phyloP scores from a whole-genome alignment of 495 filamentous ascomycete genomes.

The Penicillium desertorum region DNA sequence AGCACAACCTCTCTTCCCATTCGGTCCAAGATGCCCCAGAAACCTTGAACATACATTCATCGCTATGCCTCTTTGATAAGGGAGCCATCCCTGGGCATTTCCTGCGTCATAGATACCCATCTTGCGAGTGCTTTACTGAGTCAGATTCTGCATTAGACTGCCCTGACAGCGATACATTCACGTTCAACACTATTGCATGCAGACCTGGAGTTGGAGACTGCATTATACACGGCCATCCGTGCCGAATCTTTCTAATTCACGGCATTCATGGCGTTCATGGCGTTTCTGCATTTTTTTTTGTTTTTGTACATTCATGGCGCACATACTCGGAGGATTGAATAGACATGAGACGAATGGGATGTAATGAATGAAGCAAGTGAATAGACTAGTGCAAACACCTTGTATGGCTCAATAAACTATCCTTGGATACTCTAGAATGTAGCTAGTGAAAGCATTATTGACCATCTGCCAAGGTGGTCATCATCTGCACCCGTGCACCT shows the following conservation, averaged over 20 bases:
- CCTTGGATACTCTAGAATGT: not conserved
- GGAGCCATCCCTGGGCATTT: conserved; percentile 9
- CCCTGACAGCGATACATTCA: conserved; percentile 21
- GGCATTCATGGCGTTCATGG: conserved; percentile 29
- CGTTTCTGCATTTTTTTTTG: conserved; percentile 17
- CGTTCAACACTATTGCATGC: conserved; percentile 31
- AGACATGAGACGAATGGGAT: conserved; percentile 1
- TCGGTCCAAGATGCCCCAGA: conserved; percentile 22
- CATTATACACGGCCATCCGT: conserved; percentile 18
- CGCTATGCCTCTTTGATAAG: conserved; percentile 2
- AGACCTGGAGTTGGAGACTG: conserved; percentile 24
- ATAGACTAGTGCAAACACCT: not conserved
- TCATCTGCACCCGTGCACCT: no score
- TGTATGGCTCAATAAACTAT: not conserved
- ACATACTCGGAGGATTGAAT: conserved; percentile 8
- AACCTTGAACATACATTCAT: conserved; percentile 18
- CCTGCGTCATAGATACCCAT: conserved; percentile 16
- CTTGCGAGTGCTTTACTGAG: conserved; percentile 15
- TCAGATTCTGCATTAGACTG: conserved; percentile 20
- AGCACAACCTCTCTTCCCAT: conserved; percentile 23
- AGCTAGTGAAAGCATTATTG: not conserved
- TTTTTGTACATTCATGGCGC: conserved; percentile 13
- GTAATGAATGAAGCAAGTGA: conserved; percentile 3
- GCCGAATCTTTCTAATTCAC: conserved; percentile 7
- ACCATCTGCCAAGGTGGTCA: not conserved